phyloP scores from a whole-genome alignment of 192 early-diverging fungal genomes.

The Backusella australiensis region DNA sequence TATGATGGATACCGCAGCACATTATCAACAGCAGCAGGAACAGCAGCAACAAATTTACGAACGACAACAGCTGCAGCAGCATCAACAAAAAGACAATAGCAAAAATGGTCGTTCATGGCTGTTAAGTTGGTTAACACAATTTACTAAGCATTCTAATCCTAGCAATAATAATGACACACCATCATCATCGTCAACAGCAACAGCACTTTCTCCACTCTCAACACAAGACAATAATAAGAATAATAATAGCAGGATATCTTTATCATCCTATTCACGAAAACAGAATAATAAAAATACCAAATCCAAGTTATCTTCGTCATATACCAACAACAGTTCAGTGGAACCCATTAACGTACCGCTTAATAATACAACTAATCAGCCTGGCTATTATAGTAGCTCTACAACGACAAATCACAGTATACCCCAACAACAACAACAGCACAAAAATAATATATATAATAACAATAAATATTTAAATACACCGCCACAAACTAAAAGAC shows the following conservation, averaged over 20 bases:
- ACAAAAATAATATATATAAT: not conserved
- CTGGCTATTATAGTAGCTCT: not conserved
- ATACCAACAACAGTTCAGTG: not conserved
- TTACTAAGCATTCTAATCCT: not conserved
- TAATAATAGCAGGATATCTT: not conserved
- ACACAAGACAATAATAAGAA: not conserved
- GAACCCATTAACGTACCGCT: not conserved
- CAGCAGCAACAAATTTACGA: not conserved
- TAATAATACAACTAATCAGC: not conserved
- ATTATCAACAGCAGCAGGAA: not conserved
- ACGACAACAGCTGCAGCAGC: not conserved
- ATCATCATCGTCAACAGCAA: not conserved
- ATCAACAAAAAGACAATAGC: not conserved
- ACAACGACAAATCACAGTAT: not conserved
- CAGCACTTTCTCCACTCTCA: not conserved
- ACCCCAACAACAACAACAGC: not conserved
- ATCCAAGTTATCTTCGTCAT: not conserved
- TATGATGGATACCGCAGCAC: constrained; percentile 7
- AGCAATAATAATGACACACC: not conserved
- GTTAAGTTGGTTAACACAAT: not conserved
- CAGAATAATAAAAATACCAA: not conserved
- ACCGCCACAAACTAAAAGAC: not conserved
- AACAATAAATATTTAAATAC: not conserved
- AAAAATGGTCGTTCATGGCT: not conserved
- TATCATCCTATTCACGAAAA: not conserved